phyloP scores from a whole-genome alignment of 176 grass and related monocot genomes.

The Carex myosuroides region DNA sequence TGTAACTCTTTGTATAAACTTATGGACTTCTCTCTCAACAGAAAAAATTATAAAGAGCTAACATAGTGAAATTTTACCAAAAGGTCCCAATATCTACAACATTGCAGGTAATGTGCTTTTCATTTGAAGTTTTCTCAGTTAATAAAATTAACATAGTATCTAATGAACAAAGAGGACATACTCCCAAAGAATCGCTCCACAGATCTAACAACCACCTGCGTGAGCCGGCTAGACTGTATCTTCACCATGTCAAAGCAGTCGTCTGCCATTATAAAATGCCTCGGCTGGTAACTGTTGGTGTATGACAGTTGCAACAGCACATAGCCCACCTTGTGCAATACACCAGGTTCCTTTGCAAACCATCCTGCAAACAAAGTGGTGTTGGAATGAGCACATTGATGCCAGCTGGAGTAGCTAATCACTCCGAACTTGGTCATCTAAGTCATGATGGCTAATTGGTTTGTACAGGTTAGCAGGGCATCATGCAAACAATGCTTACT shows the following conservation, averaged over 20 bases:
- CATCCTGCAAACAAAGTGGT: conserved; percentile 38
- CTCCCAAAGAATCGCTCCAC: conserved; percentile 93
- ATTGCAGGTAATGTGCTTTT: background rate
- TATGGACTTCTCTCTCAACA: background rate
- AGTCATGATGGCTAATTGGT: background rate
- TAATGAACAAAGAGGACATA: conserved; percentile 33
- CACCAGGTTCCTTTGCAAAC: conserved; percentile 79
- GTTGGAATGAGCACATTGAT: background rate
- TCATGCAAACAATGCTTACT: background rate
- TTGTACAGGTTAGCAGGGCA: background rate
- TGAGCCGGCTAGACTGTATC: conserved; percentile 68
- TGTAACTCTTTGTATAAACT: background rate
- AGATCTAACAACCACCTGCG: conserved; percentile 82
- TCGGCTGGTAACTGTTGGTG: conserved; percentile 55
- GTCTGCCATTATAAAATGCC: conserved; percentile 75
- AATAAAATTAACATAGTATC: background rate
- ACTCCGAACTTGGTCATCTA: background rate
- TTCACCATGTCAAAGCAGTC: conserved; percentile 89
- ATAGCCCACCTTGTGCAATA: conserved; percentile 78
- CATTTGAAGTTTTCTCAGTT: background rate
- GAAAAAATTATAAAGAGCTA: background rate
- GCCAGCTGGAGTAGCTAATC: background rate
- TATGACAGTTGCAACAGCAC: conserved; percentile 70
- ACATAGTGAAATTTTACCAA: background rate
- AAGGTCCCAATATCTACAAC: background rate